Evolutionary conservation across 805 yeast genomes (phyloP).

Genomic region (Zygosaccharomyces rouxii): DNA sequence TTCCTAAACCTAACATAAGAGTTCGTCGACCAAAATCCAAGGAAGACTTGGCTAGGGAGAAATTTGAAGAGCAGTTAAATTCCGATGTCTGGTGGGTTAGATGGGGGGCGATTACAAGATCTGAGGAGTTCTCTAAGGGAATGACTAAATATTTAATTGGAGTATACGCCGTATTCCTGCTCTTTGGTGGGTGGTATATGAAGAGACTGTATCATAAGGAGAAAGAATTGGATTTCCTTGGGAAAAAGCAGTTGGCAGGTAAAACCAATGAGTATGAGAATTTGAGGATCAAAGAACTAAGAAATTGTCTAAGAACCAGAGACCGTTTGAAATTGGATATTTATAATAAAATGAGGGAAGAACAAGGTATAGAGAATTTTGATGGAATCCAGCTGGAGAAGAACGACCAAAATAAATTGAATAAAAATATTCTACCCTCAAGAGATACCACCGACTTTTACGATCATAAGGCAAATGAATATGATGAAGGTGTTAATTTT

Average conservation of each 20-base stretch:
- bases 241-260: conserved; percentile 37
- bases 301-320: conserved; percentile 57
- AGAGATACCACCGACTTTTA: conserved; percentile 79
- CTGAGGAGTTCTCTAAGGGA: conserved; percentile 54
- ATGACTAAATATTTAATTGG: conserved; percentile 61
- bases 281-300: conserved; percentile 55
- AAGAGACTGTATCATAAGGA: conserved; percentile 63
- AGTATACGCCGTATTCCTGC: conserved; percentile 52
- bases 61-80: conserved; percentile 34
- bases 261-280: conserved; percentile 54
- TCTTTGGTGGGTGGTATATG: conserved; percentile 62
- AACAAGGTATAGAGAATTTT: conserved; percentile 33
- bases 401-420: conserved; percentile 33
- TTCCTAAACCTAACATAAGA: conserved; percentile 20
- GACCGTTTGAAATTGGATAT: conserved; percentile 57
- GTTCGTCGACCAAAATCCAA: conserved; percentile 28
- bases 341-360: conserved; percentile 50
- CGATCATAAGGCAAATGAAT: conserved; percentile 70
- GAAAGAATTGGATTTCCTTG: conserved; percentile 47
- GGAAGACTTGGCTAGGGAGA: conserved; percentile 33
- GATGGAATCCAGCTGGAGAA: conserved; percentile 31
- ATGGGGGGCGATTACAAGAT: conserved; percentile 52
- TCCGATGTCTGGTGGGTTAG: conserved; percentile 38
- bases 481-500: conserved; percentile 71
- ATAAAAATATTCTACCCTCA: conserved; percentile 52